Conservation (phyloP, 75 land plant species). For the Sequoia sempervirens region DNA sequence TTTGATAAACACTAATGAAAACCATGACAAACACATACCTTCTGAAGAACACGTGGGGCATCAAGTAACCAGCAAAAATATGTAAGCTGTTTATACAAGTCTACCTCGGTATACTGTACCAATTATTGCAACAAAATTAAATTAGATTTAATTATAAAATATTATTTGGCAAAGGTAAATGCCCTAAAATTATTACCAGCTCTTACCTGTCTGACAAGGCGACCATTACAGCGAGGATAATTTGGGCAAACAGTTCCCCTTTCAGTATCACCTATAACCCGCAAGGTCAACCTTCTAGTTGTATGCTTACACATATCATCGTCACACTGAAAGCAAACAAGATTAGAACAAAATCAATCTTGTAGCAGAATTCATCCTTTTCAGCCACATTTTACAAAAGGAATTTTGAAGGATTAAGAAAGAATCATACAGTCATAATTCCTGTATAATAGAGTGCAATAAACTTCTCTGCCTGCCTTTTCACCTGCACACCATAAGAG, state of each 20-base stretch:
- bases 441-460: constrained; percentile 75
- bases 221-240: constrained; percentile 91
- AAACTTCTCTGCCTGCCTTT: constrained; percentile 71
- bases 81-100: constrained; percentile 88
- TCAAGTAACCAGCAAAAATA: constrained; percentile 82
- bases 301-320: constrained; percentile 88
- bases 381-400: background rate
- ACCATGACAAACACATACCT: constrained; percentile 36
- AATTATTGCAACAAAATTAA: background rate
- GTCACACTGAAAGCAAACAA: constrained; percentile 65
- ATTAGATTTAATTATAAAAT: background rate
- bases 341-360: background rate
- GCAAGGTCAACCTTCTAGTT: constrained; percentile 62
- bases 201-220: constrained; percentile 73
- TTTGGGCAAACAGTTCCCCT: constrained; percentile 92
- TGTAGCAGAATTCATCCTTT: background rate
- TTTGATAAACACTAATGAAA: background rate
- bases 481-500: constrained; percentile 49
- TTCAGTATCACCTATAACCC: constrained; percentile 79
- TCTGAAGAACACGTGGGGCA: constrained; percentile 57
- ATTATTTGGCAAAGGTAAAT: background rate
- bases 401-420: background rate
- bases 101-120: constrained; percentile 82
- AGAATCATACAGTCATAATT: constrained; percentile 66
- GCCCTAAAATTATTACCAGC: background rate